Base-by-base conservation (phyloP, 331 rosid genomes). In the Rosa hybrid region DNA sequence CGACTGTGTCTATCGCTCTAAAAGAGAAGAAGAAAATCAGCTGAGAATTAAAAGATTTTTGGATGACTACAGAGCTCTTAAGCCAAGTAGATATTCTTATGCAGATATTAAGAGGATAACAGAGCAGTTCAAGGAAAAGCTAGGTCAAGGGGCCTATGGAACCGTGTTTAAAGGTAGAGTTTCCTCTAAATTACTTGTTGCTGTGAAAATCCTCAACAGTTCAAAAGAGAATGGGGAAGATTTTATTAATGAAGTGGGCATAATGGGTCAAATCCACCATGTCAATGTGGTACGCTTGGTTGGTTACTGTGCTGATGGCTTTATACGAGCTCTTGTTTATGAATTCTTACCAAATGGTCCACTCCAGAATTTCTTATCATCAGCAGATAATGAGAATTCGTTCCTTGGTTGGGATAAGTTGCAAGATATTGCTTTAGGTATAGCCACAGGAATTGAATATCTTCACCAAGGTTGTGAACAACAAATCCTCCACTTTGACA, bases 31-130 rank as follows among this genome's bases (percentile, higher is more conserved):
- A 62, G 68, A 62, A 62, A 23, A 62, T 27, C 68, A 62, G 16
- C 41, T 62, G 20, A 62, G 41, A 62, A 25, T 62, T 27, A 13
- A 62, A 25, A 62, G 3, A 5, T 62, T 62, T 6, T 62, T 62
- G 18, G 68, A 62, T 6, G 68, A 62, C 4, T 62, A 62, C 41
- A 62, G 3, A 62, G 68, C 68, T 11, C 68, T 62, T 25, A 62
- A 62, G 41, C 68, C 68, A 62, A 62, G 68, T 12, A 62, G 68
- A 62, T 62, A 62, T 25, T 10, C 41, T 0, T 62, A 62, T 27
- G 41, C 68, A 7, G 68, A 62, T 62, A 62, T 62, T 27, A 62
- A 62, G 41, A 62, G 68, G 68, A 62, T 62, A 12, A 62, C 68
- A 25, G 18, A 62, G 13, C 7, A 62, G 1, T 62, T 62, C 1